These are phyloP conservation scores for Dinochytrium kinnereticum DNA, from an alignment of 371 early-diverging fungal genomes.

Conservation along the genomic window DNA sequence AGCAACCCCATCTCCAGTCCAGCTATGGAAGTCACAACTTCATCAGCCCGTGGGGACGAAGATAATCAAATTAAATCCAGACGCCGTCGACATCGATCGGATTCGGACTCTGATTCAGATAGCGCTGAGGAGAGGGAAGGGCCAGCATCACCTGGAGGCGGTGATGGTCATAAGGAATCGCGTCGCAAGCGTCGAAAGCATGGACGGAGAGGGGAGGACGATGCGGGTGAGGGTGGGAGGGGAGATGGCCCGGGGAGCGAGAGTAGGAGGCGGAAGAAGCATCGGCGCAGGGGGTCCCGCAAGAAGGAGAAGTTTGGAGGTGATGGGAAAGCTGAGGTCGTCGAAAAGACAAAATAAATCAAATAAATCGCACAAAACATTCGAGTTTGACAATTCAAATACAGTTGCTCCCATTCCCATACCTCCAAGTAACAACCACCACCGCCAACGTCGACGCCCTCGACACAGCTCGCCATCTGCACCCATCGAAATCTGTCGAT, in stretches of 20 bases:
- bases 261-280: neutral
- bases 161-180: neutral
- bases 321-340: neutral
- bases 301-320: neutral
- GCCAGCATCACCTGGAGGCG: neutral
- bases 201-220: neutral
- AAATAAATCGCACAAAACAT: too few relatives aligned
- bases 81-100: neutral
- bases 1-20: too few relatives aligned
- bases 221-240: slow-evolving; percentile 1
- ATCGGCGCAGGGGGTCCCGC: neutral
- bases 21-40: neutral
- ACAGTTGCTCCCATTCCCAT: neutral
- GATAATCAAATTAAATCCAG: neutral
- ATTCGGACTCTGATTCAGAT: neutral
- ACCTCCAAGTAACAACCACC: neutral
- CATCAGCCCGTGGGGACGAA: neutral
- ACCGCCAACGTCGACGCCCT: neutral
- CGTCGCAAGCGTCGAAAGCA: neutral
- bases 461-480: neutral
- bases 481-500: neutral
- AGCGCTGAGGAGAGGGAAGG: neutral
- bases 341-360: neutral
- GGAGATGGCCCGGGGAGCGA: neutral
- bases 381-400: neutral